Conservation (phyloP, 352 stramenopile genomes). For the Pythium oligandrum region DNA sequence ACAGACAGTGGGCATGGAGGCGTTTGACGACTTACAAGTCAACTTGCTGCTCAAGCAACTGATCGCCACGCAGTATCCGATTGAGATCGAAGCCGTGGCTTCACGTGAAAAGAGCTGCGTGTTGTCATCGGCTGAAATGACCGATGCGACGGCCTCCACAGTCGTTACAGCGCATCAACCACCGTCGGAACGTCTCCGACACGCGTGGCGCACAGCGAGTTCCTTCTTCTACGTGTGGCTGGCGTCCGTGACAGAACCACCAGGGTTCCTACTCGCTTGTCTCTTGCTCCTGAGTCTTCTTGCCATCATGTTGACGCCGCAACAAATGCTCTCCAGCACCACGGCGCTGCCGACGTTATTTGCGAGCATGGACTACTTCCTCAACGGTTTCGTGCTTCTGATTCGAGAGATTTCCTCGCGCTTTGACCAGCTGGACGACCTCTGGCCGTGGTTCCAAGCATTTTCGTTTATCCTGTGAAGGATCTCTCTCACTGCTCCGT, state of each 20-base stretch:
- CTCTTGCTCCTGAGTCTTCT: conserved; percentile 58
- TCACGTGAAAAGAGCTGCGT: conserved; percentile 31
- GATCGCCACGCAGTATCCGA: conserved; percentile 52
- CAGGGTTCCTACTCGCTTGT: conserved; percentile 69
- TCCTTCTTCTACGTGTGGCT: conserved; percentile 72
- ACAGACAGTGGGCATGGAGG: conserved; percentile 25
- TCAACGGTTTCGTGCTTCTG: conserved; percentile 56
- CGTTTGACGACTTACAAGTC: conserved; percentile 39
- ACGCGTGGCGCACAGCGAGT: conserved; percentile 50
- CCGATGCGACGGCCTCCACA: not conserved
- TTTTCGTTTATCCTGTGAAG: conserved; percentile 51
- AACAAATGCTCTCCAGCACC: conserved; percentile 51
- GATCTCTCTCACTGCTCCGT: not conserved
- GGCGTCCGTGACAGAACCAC: conserved; percentile 62
- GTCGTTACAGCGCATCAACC: not conserved
- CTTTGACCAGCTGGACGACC: conserved; percentile 48
- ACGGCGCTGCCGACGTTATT: conserved; percentile 47
- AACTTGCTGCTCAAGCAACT: conserved; percentile 64
- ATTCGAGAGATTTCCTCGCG: conserved; percentile 61
- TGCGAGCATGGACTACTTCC: conserved; percentile 44
- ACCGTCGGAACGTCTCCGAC: conserved; percentile 18
- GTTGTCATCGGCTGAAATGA: not conserved
- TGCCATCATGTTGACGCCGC: conserved; percentile 53
- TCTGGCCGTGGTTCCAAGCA: conserved; percentile 49
- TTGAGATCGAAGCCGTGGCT: conserved; percentile 30